Conservation (phyloP, 805 yeast species). For the Clavispora santaluciae region DNA sequence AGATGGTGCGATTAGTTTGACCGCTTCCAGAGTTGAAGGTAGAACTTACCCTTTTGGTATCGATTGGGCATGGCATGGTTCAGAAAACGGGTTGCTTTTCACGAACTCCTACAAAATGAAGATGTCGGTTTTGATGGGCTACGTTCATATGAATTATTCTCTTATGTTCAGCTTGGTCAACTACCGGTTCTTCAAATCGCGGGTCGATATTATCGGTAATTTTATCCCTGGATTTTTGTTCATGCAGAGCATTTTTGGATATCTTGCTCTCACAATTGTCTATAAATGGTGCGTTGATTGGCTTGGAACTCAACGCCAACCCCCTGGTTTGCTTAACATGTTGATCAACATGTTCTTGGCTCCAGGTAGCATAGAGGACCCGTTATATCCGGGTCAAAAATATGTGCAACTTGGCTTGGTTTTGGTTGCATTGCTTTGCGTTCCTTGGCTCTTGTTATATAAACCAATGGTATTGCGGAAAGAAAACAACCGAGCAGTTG, state of each 20-base stretch:
- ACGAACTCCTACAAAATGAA: constrained; percentile 77
- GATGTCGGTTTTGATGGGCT: constrained; percentile 70
- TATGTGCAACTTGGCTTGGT: constrained; percentile 55
- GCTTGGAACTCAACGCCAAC: constrained; percentile 55
- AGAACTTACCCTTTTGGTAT: constrained; percentile 61
- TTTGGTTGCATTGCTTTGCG: constrained; percentile 57
- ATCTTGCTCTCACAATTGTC: constrained; percentile 58
- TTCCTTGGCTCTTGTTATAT: constrained; percentile 66
- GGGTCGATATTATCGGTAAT: constrained; percentile 65
- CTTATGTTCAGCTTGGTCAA: constrained; percentile 65
- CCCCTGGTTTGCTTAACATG: constrained; percentile 73
- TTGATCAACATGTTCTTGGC: constrained; percentile 70
- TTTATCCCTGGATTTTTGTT: constrained; percentile 69
- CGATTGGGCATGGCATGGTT: constrained; percentile 77
- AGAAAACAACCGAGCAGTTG: constrained; percentile 24
- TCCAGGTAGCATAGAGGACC: constrained; percentile 66
- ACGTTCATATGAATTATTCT: constrained; percentile 69
- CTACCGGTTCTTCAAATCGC: constrained; percentile 50
- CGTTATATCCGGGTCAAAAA: constrained; percentile 61
- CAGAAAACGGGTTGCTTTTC: constrained; percentile 65
- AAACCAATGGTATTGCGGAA: constrained; percentile 53
- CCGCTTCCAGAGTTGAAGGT: constrained; percentile 37
- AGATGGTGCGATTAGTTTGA: constrained; percentile 28
- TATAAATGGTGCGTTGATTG: constrained; percentile 76
- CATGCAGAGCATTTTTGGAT: constrained; percentile 75